Conservation (phyloP, 495 filamentous ascomycete species). For the Penicillium dipodomyicola region DNA sequence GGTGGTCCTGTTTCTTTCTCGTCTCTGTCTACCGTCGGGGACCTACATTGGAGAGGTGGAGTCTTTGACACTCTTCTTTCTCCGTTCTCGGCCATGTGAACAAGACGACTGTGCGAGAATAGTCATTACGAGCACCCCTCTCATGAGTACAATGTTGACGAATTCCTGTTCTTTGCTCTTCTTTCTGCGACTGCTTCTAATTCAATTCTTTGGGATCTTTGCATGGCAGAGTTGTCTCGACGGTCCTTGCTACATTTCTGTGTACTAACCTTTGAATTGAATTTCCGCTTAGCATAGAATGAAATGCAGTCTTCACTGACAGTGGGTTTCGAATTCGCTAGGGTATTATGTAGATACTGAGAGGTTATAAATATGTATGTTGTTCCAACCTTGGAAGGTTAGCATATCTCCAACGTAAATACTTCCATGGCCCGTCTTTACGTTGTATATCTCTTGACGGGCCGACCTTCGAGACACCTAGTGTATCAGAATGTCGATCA, state of each 20-base stretch:
- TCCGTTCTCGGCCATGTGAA: constrained; percentile 12
- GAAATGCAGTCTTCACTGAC: constrained; percentile 31
- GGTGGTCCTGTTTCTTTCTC: constrained; percentile 17
- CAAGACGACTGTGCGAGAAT: constrained; percentile 22
- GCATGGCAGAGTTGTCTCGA: constrained; percentile 4
- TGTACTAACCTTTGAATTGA: constrained; percentile 3
- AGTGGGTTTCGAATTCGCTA: neutral
- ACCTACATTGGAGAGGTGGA: constrained; percentile 18
- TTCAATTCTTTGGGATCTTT: constrained; percentile 10
- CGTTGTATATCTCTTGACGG: neutral
- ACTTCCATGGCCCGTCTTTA: neutral
- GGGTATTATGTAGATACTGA: neutral
- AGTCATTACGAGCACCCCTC: constrained; percentile 11
- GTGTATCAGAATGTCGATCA: neutral
- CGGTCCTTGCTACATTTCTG: constrained; percentile 1
- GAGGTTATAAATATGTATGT: neutral
- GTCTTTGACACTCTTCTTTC: constrained; percentile 27
- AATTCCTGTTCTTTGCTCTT: constrained; percentile 9
- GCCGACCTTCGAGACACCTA: neutral
- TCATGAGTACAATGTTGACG: constrained; percentile 18
- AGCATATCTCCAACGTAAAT: no score
- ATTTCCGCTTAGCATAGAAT: constrained; percentile 21
- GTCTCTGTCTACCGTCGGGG: constrained; percentile 23
- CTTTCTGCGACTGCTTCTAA: constrained; percentile 4
- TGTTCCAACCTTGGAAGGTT: no score